Percentiles rank a stretch among this genome's conserved stretches.
Conservation (phyloP, 225 moss, liverwort and hornwort genomes). For the Rhytidiadelphus loreus region DNA sequence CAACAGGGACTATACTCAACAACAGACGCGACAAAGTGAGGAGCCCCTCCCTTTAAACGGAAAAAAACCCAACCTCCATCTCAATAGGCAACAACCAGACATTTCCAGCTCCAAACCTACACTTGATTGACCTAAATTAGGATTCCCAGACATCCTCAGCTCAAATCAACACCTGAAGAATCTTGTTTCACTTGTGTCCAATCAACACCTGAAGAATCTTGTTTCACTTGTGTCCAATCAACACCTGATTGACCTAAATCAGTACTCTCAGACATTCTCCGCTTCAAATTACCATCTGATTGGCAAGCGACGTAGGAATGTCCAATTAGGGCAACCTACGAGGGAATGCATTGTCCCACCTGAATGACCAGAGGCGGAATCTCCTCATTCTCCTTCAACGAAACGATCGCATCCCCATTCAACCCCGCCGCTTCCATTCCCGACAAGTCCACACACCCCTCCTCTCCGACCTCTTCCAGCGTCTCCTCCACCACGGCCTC, state of each 20-base stretch:
- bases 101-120: not conserved
- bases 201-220: not conserved
- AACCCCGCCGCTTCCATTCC: constrained; percentile 22
- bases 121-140: not conserved
- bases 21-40: not conserved
- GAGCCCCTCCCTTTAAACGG: not conserved
- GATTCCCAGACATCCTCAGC: not conserved
- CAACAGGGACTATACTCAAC: not conserved
- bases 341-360: not conserved
- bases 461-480: constrained; percentile 1
- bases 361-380: constrained; percentile 28
- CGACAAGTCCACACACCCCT: not conserved
- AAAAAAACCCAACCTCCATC: not conserved
- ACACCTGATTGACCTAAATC: too few relatives aligned
- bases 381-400: not conserved
- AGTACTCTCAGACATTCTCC: not conserved
- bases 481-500: constrained; percentile 20
- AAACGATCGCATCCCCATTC: not conserved
- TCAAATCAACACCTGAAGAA: not conserved
- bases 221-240: not conserved
- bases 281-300: not conserved
- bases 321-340: not conserved
- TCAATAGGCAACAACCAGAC: not conserved
- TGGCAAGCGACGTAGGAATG: too few relatives aligned
- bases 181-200: too few relatives aligned